These are phyloP conservation scores for Colletotrichum lini DNA, from an alignment of 2,329 filamentous ascomycete genomes.

Conservation along the genomic window DNA sequence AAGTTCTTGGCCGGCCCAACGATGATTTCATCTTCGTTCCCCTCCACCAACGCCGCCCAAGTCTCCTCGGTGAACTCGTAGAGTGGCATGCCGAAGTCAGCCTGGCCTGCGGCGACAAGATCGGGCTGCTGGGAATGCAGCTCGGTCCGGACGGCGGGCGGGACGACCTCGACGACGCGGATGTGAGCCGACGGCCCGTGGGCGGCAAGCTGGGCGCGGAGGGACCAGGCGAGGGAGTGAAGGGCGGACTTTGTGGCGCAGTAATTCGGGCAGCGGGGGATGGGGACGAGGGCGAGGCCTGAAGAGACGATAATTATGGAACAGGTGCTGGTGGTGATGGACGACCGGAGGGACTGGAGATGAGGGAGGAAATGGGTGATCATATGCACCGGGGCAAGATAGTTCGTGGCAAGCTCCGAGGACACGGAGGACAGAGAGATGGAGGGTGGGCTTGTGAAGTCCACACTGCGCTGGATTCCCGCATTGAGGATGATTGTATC, in stretches of 20 bases:
- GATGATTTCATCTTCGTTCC: slow-evolving; percentile 54
- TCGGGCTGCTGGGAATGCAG: slow-evolving; percentile 60
- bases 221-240: slow-evolving; percentile 61
- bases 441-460: slow-evolving; percentile 59
- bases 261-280: slow-evolving; percentile 63
- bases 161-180: slow-evolving; percentile 63
- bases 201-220: slow-evolving; percentile 58
- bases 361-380: slow-evolving; percentile 63
- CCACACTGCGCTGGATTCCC: slow-evolving; percentile 64
- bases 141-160: slow-evolving; percentile 63
- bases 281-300: slow-evolving; percentile 63
- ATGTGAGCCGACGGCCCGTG: slow-evolving; percentile 52
- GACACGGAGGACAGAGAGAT: slow-evolving; percentile 55
- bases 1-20: slow-evolving; percentile 39
- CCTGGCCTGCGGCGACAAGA: slow-evolving; percentile 50
- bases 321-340: slow-evolving; percentile 20
- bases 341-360: slow-evolving; percentile 48
- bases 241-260: slow-evolving; percentile 68
- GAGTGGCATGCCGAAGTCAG: slow-evolving; percentile 54
- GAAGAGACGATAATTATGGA: slow-evolving; percentile 56
- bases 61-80: slow-evolving; percentile 60
- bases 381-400: slow-evolving; percentile 60
- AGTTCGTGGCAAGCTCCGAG: slow-evolving; percentile 63
- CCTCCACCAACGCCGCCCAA: slow-evolving; percentile 58
- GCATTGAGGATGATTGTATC: slow-evolving; percentile 72